Evolutionary conservation across 192 early-diverging fungal species (phyloP).

Genomic region (Paraglomus brasilianum): DNA sequence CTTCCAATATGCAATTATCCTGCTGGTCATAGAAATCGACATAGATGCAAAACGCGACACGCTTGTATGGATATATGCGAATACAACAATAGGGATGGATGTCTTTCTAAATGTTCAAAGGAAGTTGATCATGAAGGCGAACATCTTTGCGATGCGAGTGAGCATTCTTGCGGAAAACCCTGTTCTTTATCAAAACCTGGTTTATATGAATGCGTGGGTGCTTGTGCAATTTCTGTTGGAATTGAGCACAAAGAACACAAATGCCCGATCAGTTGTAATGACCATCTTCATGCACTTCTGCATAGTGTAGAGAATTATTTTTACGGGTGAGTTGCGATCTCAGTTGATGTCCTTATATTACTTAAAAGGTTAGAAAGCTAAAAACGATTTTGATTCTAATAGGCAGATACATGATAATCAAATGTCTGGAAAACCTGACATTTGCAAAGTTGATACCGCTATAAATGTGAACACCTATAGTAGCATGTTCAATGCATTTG

Average conservation of each 20-base stretch:
- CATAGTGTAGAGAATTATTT: not conserved
- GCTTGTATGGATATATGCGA: slow-evolving; percentile 7
- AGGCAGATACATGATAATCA: too few species aligned
- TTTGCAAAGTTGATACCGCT: slow-evolving; percentile 31
- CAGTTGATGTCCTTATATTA: too few species aligned
- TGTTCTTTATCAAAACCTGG: too few species aligned
- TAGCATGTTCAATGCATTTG: too few species aligned
- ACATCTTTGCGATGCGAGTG: slow-evolving; percentile 26
- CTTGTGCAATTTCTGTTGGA: too few species aligned
- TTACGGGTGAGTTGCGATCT: too few species aligned
- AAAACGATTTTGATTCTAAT: too few species aligned
- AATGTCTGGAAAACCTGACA: not conserved
- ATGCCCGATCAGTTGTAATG: too few species aligned
- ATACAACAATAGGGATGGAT: slow-evolving; percentile 5
- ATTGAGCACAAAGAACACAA: too few species aligned
- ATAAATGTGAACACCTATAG: too few species aligned
- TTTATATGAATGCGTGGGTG: too few species aligned
- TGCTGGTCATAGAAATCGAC: slow-evolving; percentile 23
- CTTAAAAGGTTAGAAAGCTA: too few species aligned
- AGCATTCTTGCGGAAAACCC: slow-evolving; percentile 30
- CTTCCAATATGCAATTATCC: slow-evolving; percentile 5
- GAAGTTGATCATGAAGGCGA: slow-evolving; percentile 20
- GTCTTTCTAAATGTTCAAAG: slow-evolving; percentile 24
- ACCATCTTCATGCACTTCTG: slow-evolving; percentile 21
- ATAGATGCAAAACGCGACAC: slow-evolving; percentile 28